Evolutionary conservation across 495 filamentous ascomycete species (phyloP), one percentile per base, ranked within the genome.

Genomic region (Lindgomyces ingoldianus): DNA sequence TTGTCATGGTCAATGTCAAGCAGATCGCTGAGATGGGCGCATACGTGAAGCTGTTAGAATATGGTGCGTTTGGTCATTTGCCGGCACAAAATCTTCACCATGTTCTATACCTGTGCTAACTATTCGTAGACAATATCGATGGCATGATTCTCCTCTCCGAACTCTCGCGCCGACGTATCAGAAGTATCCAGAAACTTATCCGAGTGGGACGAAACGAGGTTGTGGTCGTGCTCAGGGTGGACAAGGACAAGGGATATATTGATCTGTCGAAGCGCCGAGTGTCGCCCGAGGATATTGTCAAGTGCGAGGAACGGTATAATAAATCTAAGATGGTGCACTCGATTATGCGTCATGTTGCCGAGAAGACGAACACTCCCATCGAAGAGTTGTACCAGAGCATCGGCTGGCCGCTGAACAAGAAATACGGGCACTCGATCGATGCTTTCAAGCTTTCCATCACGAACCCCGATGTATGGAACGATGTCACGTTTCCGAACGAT

Each of bases 261-360:
- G 94, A 98, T 88, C 83, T 98, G 66, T 96, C 91, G 26, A 98
- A 98, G 83, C 93, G 94, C 65, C 87, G 94, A 78, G 94, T 98
- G 29, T 96, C 92, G 3, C 90, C 95, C 33, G 94, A 98, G 75
- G 94, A 98, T 81, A 93, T 98, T 46, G 80, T 96, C 56, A 96
- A 96, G 80, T 98, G 95, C 76, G 94, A 98, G 74, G 94, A 98
- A 79, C 85, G 94, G n/a, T 98, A 96, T 81, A 98, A 98, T 84
- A 98, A 98, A 85, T 90, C 89, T 81, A 98, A 98, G 81, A 93
- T 96, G 80, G 94, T 98, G 53, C 93, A 98, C 78, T 93, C 89
- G 3, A 98, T 98, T 75, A 89, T 98, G 87, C 86, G 94, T 66
- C 94, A 98, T 74, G 94, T 98, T 46, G 93, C 94, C 54, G 94